Evolutionary conservation across 2,329 filamentous ascomycete genomes (phyloP).

Genomic region (Colletotrichum costaricense): DNA sequence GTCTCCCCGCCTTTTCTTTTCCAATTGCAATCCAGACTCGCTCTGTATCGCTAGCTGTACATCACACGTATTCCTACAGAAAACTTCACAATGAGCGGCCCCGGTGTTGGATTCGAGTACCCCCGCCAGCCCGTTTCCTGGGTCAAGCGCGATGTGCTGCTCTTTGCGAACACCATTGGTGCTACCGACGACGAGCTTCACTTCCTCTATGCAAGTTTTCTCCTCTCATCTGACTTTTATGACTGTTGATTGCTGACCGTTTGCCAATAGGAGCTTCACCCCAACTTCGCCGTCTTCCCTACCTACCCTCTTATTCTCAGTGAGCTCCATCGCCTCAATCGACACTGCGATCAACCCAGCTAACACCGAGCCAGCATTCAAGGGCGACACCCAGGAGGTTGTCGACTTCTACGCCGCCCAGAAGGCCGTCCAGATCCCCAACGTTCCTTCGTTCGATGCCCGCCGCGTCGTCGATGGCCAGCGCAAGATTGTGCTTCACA

Average conservation of each 20-base stretch:
- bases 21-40: conserved; percentile 3
- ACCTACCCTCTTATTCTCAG: conserved; percentile 87
- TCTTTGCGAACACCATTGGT: conserved; percentile 93
- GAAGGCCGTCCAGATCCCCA: conserved; percentile 75
- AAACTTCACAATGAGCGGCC: conserved; percentile 44
- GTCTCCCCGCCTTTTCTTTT: background rate
- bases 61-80: background rate
- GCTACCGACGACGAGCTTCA: conserved; percentile 88
- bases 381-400: conserved; percentile 79
- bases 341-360: background rate
- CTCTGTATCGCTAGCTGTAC: background rate
- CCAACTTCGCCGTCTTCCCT: conserved; percentile 87
- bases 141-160: conserved; percentile 87
- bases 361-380: conserved; percentile 69
- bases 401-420: conserved; percentile 85
- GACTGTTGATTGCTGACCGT: background rate
- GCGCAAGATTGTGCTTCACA: conserved; percentile 81
- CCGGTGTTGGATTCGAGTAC: conserved; percentile 82
- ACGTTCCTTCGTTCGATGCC: conserved; percentile 80
- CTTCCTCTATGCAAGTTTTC: conserved; percentile 81
- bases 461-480: conserved; percentile 85
- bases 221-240: background rate
- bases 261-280: conserved; percentile 79
- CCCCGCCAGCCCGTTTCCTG: conserved; percentile 81
- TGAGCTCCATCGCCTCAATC: conserved; percentile 51